Evolutionary conservation across 2,329 filamentous ascomycete genomes (phyloP), one percentile per base, ranked within the genome.

Genomic region (Nemania abortiva): DNA sequence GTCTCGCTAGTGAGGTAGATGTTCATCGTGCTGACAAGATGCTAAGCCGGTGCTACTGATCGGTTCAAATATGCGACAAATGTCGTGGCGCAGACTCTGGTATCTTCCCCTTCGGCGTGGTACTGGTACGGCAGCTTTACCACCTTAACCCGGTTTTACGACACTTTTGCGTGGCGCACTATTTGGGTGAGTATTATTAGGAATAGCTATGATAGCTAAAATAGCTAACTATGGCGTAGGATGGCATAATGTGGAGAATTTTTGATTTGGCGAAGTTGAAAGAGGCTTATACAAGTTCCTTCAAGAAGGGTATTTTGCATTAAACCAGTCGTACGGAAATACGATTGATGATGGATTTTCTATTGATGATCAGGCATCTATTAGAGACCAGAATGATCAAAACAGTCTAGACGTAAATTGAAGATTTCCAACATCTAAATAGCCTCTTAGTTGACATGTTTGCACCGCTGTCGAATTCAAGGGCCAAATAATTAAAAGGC

Each of bases 81-180:
- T 1, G 75, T 77, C 3, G 74, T 76, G 0, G n/a, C 20, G 1
- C 56, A 74, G 50, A 72, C 62, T 27, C 24, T 75, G 18, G 72
- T 57, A n/a, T 1, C 15, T 20, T 57, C 53, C 2, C 71, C 74
- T 3, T 54, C 65, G 3, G 68, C 72, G 1, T 77, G 75, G 74
- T 74, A 72, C 45, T 77, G 76, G 76, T 66, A 69, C 39, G 66
- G 70, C 10, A 69, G 45, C 1, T 7, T 15, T 1, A 72, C 74
- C 0, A 0, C 1, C 2, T 39, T 73, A 4, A 58, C 73, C 1
- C 56, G 56, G 66, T 65, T 73, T 10, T 18, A 72, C 1, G 73
- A 75, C 50, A 72, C 45, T 0, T 70, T 77, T 45, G 60, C 49
- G 0, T 71, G 53, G 34, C 69, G 73, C 3, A 74, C 72, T 3